phyloP scores from a whole-genome alignment of 331 rosid genomes.

The Acacia pycnantha region DNA sequence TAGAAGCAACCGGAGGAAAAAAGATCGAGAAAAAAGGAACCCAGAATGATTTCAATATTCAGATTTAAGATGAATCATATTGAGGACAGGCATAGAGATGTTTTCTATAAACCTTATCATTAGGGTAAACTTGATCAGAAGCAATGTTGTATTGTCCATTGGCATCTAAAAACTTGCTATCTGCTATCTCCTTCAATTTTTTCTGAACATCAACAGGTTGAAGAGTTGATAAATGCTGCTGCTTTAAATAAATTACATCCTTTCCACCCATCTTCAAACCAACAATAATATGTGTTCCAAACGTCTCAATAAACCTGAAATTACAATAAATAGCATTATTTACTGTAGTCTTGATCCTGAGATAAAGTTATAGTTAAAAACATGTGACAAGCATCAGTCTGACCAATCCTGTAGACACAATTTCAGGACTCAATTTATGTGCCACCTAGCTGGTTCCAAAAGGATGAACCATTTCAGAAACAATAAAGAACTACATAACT shows the following conservation, averaged over 20 bases:
- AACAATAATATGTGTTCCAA: constrained; percentile 93
- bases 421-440: not conserved
- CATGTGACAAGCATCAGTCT: not conserved
- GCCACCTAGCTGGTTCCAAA: not conserved
- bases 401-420: not conserved
- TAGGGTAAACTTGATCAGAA: constrained; percentile 66
- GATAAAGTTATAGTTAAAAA: constrained; percentile 11
- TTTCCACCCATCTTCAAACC: constrained; percentile 98
- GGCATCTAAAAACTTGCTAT: constrained; percentile 73
- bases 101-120: constrained; percentile 56
- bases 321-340: constrained; percentile 16
- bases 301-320: constrained; percentile 78
- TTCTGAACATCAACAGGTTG: constrained; percentile 92
- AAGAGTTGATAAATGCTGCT: constrained; percentile 83
- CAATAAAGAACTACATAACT: not conserved
- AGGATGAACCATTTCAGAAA: constrained; percentile 12
- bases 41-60: constrained; percentile 11
- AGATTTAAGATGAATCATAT: not conserved
- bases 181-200: constrained; percentile 85
- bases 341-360: constrained; percentile 15
- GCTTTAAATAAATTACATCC: constrained; percentile 93
- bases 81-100: constrained; percentile 1
- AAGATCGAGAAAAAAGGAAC: not conserved
- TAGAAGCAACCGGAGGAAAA: not conserved
- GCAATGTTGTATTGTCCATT: constrained; percentile 53